Evolutionary conservation across 2,329 filamentous ascomycete genomes (phyloP).

Genomic region (Aureobasidium pullulans): DNA sequence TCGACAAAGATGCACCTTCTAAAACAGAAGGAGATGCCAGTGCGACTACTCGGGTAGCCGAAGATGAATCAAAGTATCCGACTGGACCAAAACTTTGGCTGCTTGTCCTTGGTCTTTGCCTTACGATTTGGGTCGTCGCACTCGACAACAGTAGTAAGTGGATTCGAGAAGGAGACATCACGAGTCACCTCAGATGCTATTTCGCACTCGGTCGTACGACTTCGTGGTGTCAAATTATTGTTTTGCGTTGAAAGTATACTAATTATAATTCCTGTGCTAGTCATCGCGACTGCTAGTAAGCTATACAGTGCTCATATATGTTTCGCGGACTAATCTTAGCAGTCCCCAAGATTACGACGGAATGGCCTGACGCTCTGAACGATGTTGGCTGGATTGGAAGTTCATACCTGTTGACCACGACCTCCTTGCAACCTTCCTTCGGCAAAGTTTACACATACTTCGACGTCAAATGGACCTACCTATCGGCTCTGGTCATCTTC

Average conservation of each 20-base stretch:
- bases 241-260: neutral
- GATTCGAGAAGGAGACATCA: neutral
- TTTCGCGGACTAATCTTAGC: neutral
- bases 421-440: constrained; percentile 37
- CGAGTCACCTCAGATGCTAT: too few relatives aligned
- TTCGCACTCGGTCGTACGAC: too few relatives aligned
- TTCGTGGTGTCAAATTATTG: too few relatives aligned
- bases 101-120: constrained; percentile 17
- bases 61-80: constrained; percentile 33
- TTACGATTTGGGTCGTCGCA: constrained; percentile 13
- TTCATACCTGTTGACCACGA: constrained; percentile 39
- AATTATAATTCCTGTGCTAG: neutral
- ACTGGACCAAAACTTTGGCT: constrained; percentile 28
- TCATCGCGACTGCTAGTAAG: constrained; percentile 29
- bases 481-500: constrained; percentile 40
- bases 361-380: constrained; percentile 32
- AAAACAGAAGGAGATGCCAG: neutral
- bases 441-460: constrained; percentile 56
- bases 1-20: neutral
- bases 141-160: constrained; percentile 30
- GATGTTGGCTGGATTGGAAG: constrained; percentile 35
- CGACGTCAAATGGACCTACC: constrained; percentile 44
- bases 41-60: constrained; percentile 11
- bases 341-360: constrained; percentile 32
- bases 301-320: neutral